Evolutionary conservation across 202 grass and related monocot species (phyloP), one percentile per base, ranked within the genome.

Genomic region (Sporobolus alterniflorus): DNA sequence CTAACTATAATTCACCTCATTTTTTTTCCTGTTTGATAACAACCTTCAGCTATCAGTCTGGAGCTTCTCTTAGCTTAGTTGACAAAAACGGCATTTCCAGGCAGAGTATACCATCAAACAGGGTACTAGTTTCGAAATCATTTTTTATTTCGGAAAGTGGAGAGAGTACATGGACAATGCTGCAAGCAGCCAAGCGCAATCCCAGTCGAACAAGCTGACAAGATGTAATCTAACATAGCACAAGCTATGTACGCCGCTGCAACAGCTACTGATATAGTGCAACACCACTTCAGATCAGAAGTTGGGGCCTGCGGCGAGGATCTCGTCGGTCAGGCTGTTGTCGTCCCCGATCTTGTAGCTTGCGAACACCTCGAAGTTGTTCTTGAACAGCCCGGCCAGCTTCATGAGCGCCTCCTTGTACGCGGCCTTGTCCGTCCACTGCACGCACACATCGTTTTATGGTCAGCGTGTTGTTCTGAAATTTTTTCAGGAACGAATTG

Each of bases 361-460:
- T 39, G 93, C 83, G 41, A 99, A 99, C 91, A 99, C 97, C 91
- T 94, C 97, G 69, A 99, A 99, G 89, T 99, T 99, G 21, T 96
- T 99, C 86, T 89, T 94, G 83, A 99, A 99, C 64, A 99, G 85
- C 9, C 97, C 89, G 10, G 85, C 97, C 56, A 99, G 89, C 85
- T 86, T 99, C 60, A 96, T 71, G 74, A 99, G 82, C 50, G 93
- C 94, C 75, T 92, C 93, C 44, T 80, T 86, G 83, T 99, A 99
- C 22, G 86, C 89, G 20, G 47, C 88, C 86, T 94, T 96, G 74
- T 99, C 83, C 29, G 71, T 78, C 97, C 97, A 99, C 97, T 99
- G 84, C 64, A 70, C 5, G 74, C 6, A 57, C 6, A 57, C 46
- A 52, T 29, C 28, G 17, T 32, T 44, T 49, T 16, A 4, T 40